Evolutionary conservation across 179 eudicot genomes (phyloP).

Genomic region (Actinidia chinensis): DNA sequence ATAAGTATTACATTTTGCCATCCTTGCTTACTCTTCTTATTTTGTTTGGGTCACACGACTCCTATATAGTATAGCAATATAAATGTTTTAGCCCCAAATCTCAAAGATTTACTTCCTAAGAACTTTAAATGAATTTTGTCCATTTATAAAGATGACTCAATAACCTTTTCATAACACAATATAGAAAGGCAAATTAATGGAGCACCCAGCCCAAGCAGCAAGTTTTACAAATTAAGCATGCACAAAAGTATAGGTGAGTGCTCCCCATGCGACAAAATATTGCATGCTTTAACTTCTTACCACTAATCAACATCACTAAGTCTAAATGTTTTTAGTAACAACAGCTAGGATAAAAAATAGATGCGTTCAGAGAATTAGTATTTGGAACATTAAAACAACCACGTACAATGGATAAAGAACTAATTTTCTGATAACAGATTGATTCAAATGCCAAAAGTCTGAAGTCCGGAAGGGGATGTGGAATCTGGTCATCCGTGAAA

Average conservation of each 20-base stretch:
- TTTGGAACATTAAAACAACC: neutral
- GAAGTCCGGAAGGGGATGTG: neutral
- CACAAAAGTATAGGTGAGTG: neutral
- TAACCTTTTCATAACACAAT: neutral
- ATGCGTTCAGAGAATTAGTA: neutral
- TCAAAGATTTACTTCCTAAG: no score
- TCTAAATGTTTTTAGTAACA: neutral
- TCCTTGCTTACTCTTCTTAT: neutral
- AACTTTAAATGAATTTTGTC: no score
- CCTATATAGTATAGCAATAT: neutral
- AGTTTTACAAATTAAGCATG: neutral
- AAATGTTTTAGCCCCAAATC: neutral
- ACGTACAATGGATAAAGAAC: neutral
- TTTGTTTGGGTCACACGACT: neutral
- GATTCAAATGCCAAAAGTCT: neutral
- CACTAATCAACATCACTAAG: neutral
- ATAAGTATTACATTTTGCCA: no score
- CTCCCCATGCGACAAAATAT: neutral
- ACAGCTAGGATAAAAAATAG: neutral
- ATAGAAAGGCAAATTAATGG: neutral
- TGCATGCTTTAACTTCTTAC: neutral
- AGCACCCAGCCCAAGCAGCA: neutral
- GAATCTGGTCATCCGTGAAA: neutral
- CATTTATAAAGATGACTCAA: no score
- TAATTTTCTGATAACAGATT: neutral